Evolutionary conservation across 1,284 basidiomycete species (phyloP), one percentile per base, ranked within the genome.

Genomic region (Rhizoctonia solani): DNA sequence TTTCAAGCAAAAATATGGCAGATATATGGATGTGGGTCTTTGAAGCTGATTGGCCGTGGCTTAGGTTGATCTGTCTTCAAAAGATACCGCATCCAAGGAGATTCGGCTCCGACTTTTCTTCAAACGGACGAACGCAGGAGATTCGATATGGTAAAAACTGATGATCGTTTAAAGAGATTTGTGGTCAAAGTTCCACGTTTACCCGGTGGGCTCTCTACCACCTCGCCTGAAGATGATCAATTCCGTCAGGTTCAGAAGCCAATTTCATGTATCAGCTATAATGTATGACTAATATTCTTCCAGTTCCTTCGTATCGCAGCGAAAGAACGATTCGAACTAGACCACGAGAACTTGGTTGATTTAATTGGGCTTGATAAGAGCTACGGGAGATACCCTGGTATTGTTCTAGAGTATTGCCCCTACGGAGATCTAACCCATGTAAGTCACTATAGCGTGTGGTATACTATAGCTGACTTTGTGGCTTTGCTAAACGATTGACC

Each of bases 351-450:
- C n/a, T n/a, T 54, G 19, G 9, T 54, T 9, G 53, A 39, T 9
- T n/a, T 54, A n/a, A 21, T 54, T 13, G 53, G 53, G 8, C 30
- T 54, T 30, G 53, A 54, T 21, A 21, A 6, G 21, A 34, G 53
- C 30, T 54, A 37, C 21, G 53, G 53, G 14, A 54, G 9, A 19
- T 54, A 54, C 19, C 53, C 53, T 4, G 53, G 53, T 5, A n/a
- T 54, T 14, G 53, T 39, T 3, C 23, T 54, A 5, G 53, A 54
- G 19, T 54, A 54, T 37, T 54, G 53, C 34, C 21, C 53, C 16
- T 39, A 54, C n/a, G 53, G 53, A 5, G 32, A 34, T 32, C 27
- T 54, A 32, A 54, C n/a, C n/a, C 32, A 21, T 23, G 53, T 54
- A 19, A 34, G 53, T 54, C 11, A 37, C n/a, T 25, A 6, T 46